Base-by-base conservation (phyloP, 768 basidiomycete genomes). In the Agrocybe pediades region DNA sequence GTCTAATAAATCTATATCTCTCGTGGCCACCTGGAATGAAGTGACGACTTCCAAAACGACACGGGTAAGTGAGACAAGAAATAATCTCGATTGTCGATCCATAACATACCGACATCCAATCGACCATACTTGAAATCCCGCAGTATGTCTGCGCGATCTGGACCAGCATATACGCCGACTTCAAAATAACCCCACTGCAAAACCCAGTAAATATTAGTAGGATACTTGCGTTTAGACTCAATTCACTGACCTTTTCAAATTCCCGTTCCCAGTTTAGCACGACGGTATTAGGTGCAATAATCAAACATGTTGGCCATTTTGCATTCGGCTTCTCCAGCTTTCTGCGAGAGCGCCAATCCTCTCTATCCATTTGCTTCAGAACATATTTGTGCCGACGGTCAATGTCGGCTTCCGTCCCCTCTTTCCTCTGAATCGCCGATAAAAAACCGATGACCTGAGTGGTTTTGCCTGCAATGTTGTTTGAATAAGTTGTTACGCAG, bases 181-280 rank as follows among this genome's bases (percentile, higher is more conserved):
- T 95, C 92, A 59, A 98, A 95, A 67, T 94, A 95, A 0, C 92
- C 91, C 96, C 96, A 98, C 91, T 95, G 56, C 2, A 4, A 2
- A 26, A 45, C 26, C 29, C 21, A 20, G 17, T 50, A 11, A 46
- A 20, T 44, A 44, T 49, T 23, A 60, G 48, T 20, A 26, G 6
- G 55, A 20, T 20, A n/a, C 21, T 13, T 16, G 20, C 9, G 6
- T 21, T 20, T 9, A 53, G 13, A 19, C 48, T 20, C 5, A 44
- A 29, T 23, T 4, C 24, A 66, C 71, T 48, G 56, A 92, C 94
- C 27, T 85, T 91, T 59, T 86, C 71, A 51, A 98, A 85, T 68
- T 99, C 96, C 24, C 95, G 74, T 60, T 86, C 82, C 96, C 96
- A 98, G 60, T 97, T 96, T 26, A 77, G 78, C 0, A 92, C 83